Percentiles rank a stretch among this genome's conserved stretches.
These are phyloP conservation scores for Clitopilus hobsonii DNA, from an alignment of 768 basidiomycete species.

Conservation along the genomic window DNA sequence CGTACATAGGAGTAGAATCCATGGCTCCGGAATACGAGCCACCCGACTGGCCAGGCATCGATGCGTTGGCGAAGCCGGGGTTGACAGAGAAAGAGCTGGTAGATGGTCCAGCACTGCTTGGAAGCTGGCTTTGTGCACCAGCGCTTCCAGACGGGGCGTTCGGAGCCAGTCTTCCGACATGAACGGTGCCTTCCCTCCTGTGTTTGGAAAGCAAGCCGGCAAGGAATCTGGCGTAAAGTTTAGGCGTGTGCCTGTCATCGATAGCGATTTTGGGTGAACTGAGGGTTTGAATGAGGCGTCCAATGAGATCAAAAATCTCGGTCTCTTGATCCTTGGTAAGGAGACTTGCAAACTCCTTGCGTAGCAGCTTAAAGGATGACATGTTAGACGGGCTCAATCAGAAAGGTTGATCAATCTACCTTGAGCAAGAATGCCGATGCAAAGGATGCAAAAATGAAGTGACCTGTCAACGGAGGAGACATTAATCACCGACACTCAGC, in stretches of 20 bases:
- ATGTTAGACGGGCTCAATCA: background rate
- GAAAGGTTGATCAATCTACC: slow-evolving; percentile 29
- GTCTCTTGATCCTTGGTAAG: slow-evolving; percentile 58
- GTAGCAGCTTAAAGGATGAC: slow-evolving; percentile 46
- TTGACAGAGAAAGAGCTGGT: slow-evolving; percentile 25
- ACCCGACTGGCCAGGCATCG: slow-evolving; percentile 8
- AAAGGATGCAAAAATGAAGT: slow-evolving; percentile 77
- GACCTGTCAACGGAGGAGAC: slow-evolving; percentile 32
- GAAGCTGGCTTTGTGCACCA: slow-evolving; percentile 11
- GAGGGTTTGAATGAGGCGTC: slow-evolving; percentile 66
- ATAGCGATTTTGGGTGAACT: slow-evolving; percentile 72
- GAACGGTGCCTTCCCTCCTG: slow-evolving; percentile 60
- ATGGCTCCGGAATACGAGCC: slow-evolving; percentile 12
- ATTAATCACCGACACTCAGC: background rate
- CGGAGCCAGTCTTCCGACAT: slow-evolving; percentile 41
- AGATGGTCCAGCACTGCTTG: slow-evolving; percentile 12
- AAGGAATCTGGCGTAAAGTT: slow-evolving; percentile 76
- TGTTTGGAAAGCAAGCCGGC: slow-evolving; percentile 65
- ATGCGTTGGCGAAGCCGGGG: slow-evolving; percentile 13
- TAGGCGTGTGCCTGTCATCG: slow-evolving; percentile 78
- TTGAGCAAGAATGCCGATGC: slow-evolving; percentile 82
- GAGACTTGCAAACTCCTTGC: slow-evolving; percentile 67
- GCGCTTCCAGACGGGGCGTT: slow-evolving; percentile 34
- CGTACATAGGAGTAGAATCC: slow-evolving; percentile 36
- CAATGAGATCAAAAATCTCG: slow-evolving; percentile 69